These are phyloP conservation scores for Taxawa tesnikishii DNA, from an alignment of 2,329 filamentous ascomycete genomes.

Conservation along the genomic window DNA sequence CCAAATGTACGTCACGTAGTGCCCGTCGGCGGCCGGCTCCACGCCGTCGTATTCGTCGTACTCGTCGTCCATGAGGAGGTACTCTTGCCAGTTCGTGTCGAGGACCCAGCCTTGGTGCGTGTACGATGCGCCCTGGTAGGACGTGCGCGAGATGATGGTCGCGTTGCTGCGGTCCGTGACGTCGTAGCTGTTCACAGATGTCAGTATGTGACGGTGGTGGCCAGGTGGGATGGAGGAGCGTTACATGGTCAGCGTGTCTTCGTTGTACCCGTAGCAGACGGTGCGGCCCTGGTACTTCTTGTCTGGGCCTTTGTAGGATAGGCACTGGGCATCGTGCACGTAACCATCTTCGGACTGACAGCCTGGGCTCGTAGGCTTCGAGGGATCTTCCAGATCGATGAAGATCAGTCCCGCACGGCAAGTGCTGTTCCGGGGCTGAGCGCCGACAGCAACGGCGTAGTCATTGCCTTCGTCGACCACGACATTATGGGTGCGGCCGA, in stretches of 20 bases:
- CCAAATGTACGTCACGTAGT: constrained; percentile 37
- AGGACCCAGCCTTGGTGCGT: constrained; percentile 44
- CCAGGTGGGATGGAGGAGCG: too few relatives aligned
- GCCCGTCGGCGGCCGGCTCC: constrained; percentile 29
- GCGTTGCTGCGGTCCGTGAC: constrained; percentile 29
- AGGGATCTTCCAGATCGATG: constrained; percentile 39
- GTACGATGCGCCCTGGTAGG: constrained; percentile 37
- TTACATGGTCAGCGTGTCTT: constrained; percentile 35
- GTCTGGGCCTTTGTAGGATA: constrained; percentile 39
- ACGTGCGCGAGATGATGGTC: constrained; percentile 35
- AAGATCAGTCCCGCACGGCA: constrained; percentile 42
- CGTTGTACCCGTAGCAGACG: constrained; percentile 42
- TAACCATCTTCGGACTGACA: constrained; percentile 41
- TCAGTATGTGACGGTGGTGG: too few relatives aligned
- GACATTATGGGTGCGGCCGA: constrained; percentile 40
- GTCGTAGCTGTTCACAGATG: constrained; percentile 32
- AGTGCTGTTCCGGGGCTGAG: constrained; percentile 27
- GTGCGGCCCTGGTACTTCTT: constrained; percentile 31
- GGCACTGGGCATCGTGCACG: constrained; percentile 45
- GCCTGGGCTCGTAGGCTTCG: constrained; percentile 36
- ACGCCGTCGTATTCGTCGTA: constrained; percentile 34
- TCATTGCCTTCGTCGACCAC: constrained; percentile 38
- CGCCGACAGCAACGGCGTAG: constrained; percentile 32
- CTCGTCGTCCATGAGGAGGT: constrained; percentile 42
- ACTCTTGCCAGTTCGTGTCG: constrained; percentile 31